These are phyloP conservation scores for Dissophora globulifera DNA, from an alignment of 192 early-diverging fungal genomes.

Conservation along the genomic window DNA sequence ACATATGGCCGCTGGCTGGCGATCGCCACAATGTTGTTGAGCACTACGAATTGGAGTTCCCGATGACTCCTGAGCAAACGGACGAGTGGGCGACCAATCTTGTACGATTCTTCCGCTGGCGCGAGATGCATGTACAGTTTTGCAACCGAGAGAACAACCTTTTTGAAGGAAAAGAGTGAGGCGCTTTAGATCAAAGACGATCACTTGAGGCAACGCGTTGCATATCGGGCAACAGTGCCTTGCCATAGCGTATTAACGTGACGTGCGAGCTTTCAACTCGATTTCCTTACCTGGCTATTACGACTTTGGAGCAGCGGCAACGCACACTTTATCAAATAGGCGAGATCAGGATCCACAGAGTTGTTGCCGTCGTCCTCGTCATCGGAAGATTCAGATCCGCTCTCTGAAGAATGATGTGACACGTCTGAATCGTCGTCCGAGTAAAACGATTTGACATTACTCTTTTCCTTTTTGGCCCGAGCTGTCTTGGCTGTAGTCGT, in stretches of 20 bases:
- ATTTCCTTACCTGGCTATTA: conserved; percentile 83
- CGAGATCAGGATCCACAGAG: conserved; percentile 83
- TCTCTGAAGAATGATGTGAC: conserved; percentile 41
- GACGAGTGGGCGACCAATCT: conserved; percentile 77
- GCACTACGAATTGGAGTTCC: conserved; percentile 83
- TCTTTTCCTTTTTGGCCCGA: conserved; percentile 49
- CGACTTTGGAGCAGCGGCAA: conserved; percentile 83
- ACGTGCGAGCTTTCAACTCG: too few relatives aligned
- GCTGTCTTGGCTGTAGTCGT: background rate
- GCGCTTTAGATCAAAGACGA: background rate
- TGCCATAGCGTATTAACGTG: too few relatives aligned
- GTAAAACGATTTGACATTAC: conserved; percentile 56
- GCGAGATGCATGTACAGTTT: conserved; percentile 77
- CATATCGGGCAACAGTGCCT: too few relatives aligned
- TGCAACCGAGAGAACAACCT: conserved; percentile 76
- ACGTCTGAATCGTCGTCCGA: conserved; percentile 64
- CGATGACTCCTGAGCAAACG: conserved; percentile 75
- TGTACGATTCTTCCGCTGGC: conserved; percentile 62
- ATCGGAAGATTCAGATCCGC: conserved; percentile 29
- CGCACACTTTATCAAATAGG: conserved; percentile 73
- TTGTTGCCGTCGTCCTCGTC: conserved; percentile 33
- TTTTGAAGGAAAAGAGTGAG: background rate
- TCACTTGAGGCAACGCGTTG: too few relatives aligned
- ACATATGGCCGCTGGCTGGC: conserved; percentile 72
- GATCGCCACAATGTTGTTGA: conserved; percentile 82